Evolutionary conservation across 805 yeast genomes (phyloP), one percentile per base, ranked within the genome.

Genomic region (Metschnikowia baotianmanensis): DNA sequence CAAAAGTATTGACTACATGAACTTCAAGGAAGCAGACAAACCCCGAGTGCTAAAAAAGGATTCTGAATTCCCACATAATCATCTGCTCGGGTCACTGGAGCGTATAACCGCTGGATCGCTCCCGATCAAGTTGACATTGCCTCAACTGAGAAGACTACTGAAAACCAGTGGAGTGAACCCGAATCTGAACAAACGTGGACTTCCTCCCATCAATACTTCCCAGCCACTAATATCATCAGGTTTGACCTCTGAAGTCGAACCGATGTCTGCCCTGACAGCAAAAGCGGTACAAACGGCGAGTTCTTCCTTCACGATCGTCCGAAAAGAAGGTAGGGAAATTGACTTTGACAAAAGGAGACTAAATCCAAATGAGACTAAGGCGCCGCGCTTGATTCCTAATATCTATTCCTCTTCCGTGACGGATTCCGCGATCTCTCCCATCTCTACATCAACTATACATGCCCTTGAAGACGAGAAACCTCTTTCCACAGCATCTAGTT

Each of bases 301-400:
- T 10, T 29, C 42, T 18, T 67, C 87, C 0, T 86, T 87, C 57
- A 72, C 83, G 43, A 82, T 87, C 1, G 73, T 87, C 7, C 64
- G 90, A 23, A 76, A 78, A 18, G 78, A 76, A n/a, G 77, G 75
- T 11, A 68, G 75, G 24, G 95, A 85, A 53, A 86, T 86, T 45
- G 89, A 89, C 59, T 87, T 87, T 56, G 93, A 87, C 52, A 79
- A 83, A 51, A 71, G 88, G 37, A 65, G 96, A 31, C 79, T 78
- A 33, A 82, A 95, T 0, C 95, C 96, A 1, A 85, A 76, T 53
- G 79, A 67, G 15, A 57, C 65, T 15, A 64, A 65, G 35, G 62
- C 72, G 1, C 73, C 81, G 1, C 75, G 51, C 31, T 55, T 20
- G 39, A 51, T 51, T 11, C 54, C 56, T 8, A 51, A 48, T 30